phyloP scores from a whole-genome alignment of 164 flowering plant genomes.

The Malania oleifera region DNA sequence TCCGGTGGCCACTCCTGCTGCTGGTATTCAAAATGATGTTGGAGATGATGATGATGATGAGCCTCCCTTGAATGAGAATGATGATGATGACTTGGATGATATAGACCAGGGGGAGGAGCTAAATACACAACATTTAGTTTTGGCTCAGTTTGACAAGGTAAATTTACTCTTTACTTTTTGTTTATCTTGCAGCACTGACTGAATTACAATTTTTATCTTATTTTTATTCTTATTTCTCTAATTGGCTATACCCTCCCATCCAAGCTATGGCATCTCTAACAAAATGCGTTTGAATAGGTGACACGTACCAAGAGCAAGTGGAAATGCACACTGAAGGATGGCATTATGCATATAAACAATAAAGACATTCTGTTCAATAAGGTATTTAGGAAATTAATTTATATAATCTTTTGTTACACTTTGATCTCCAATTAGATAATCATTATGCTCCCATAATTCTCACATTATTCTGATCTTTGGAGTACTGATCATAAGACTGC shows the following conservation, averaged over 20 bases:
- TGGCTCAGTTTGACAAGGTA: constrained; percentile 98
- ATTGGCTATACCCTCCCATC: too few relatives aligned
- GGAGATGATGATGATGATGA: constrained; percentile 74
- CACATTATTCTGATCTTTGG: neutral
- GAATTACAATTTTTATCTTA: too few relatives aligned
- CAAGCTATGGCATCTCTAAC: neutral
- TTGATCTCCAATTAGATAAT: neutral
- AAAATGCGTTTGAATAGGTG: constrained; percentile 39
- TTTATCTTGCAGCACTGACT: too few relatives aligned
- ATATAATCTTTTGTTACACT: neutral
- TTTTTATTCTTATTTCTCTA: too few relatives aligned
- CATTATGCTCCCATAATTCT: neutral
- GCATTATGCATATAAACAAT: constrained; percentile 83
- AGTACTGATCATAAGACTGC: neutral
- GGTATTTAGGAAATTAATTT: constrained; percentile 31
- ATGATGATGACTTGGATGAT: constrained; percentile 87
- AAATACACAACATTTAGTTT: constrained; percentile 77
- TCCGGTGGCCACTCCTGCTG: constrained; percentile 60
- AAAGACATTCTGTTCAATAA: constrained; percentile 90
- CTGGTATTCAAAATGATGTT: constrained; percentile 45
- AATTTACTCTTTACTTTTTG: too few relatives aligned
- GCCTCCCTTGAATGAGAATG: constrained; percentile 81
- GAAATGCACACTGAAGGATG: constrained; percentile 94
- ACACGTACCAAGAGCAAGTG: constrained; percentile 94
- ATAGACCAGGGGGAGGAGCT: constrained; percentile 76